Evolutionary conservation across 495 filamentous ascomycete species (phyloP).

Genomic region (Cladorrhinum samala): DNA sequence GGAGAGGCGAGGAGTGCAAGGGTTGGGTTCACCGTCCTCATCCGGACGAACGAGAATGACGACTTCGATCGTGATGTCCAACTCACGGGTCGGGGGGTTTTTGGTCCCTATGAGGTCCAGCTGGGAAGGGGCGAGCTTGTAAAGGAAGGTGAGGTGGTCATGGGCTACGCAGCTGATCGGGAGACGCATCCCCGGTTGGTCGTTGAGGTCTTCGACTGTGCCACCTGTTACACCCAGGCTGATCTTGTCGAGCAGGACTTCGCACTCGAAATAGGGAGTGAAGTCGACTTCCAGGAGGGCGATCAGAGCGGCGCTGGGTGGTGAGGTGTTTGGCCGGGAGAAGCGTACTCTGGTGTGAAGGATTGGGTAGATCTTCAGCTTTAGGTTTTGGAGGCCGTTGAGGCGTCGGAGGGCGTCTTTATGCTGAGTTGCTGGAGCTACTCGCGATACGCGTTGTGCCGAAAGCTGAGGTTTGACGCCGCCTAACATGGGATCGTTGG

Average conservation of each 20-base stretch:
- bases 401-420: slow-evolving; percentile 52
- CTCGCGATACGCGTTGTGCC: slow-evolving; percentile 69
- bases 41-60: slow-evolving; percentile 51
- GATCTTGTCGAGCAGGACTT: slow-evolving; percentile 62
- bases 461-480: slow-evolving; percentile 71
- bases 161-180: slow-evolving; percentile 68
- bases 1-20: slow-evolving; percentile 64
- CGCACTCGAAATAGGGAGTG: slow-evolving; percentile 70
- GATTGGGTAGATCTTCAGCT: slow-evolving; percentile 68
- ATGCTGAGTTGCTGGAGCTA: slow-evolving; percentile 55
- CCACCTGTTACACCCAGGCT: slow-evolving; percentile 61
- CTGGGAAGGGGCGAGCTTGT: slow-evolving; percentile 64
- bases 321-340: slow-evolving; percentile 59
- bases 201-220: slow-evolving; percentile 59
- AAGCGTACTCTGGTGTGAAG: slow-evolving; percentile 83
- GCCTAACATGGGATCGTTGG: slow-evolving; percentile 57
- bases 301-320: slow-evolving; percentile 60
- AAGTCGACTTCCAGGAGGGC: slow-evolving; percentile 86
- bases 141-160: slow-evolving; percentile 81
- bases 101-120: slow-evolving; percentile 47
- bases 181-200: slow-evolving; percentile 48
- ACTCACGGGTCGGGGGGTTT: slow-evolving; percentile 34
- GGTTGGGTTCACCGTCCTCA: slow-evolving; percentile 22
- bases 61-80: slow-evolving; percentile 59
- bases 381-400: slow-evolving; percentile 58